Evolutionary conservation across 1,284 basidiomycete species (phyloP).

Genomic region (Cryptococcus amylolentus): DNA sequence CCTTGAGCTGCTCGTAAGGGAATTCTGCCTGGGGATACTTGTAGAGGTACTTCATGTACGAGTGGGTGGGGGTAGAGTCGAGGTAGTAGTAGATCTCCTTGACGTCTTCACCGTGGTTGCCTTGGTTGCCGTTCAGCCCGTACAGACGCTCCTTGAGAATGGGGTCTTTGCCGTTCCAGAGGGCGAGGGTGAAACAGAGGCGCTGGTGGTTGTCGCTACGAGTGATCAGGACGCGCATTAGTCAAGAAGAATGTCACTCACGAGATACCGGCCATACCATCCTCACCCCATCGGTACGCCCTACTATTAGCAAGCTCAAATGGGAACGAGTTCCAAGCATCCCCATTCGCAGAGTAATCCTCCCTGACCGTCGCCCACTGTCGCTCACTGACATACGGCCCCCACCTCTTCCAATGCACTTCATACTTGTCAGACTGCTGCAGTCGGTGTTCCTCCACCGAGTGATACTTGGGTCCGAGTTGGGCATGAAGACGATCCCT

Average conservation of each 20-base stretch:
- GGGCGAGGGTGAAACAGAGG: conserved; percentile 79
- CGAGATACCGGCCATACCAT: conserved; percentile 92
- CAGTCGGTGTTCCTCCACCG: conserved; percentile 56
- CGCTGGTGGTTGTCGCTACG: conserved; percentile 85
- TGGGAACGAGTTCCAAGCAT: conserved; percentile 97
- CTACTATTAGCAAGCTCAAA: conserved; percentile 92
- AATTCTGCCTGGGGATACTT: conserved; percentile 91
- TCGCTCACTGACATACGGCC: conserved; percentile 91
- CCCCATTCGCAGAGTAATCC: conserved; percentile 93
- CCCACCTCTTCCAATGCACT: conserved; percentile 96
- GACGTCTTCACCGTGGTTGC: conserved; percentile 98
- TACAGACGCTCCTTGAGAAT: conserved; percentile 96
- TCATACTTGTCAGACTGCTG: conserved; percentile 64
- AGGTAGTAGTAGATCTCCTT: conserved; percentile 98
- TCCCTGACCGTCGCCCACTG: conserved; percentile 99
- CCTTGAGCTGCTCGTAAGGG: conserved; percentile 89
- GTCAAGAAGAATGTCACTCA: conserved; percentile 18
- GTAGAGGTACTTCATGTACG: conserved; percentile 99
- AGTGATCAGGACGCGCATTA: background rate
- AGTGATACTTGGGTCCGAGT: conserved; percentile 45
- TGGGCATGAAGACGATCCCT: conserved; percentile 40
- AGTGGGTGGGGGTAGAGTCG: conserved; percentile 96
- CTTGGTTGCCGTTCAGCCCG: conserved; percentile 87
- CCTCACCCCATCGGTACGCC: conserved; percentile 97
- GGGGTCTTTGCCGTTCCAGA: conserved; percentile 93